These are phyloP conservation scores for Przewalskia tangutica DNA, from an alignment of 257 asterid genomes.

Conservation along the genomic window DNA sequence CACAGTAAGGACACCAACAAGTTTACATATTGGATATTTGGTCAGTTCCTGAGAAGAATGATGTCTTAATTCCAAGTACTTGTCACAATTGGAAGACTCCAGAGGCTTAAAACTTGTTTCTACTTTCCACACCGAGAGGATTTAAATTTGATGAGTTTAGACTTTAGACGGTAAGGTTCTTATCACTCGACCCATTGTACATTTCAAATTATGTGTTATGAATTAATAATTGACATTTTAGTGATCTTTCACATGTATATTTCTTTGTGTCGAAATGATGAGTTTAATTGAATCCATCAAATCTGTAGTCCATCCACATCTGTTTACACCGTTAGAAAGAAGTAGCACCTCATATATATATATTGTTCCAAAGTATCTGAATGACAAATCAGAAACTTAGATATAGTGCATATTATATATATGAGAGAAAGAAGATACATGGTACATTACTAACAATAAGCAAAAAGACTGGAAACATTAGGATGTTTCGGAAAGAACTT, in stretches of 20 bases:
- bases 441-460: background rate
- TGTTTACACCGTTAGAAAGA: background rate
- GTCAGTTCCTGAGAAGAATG: background rate
- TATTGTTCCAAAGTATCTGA: background rate
- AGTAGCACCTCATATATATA: background rate
- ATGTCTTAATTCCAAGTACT: background rate
- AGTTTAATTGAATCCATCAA: background rate
- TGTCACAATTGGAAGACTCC: background rate
- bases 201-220: background rate
- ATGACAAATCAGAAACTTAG: background rate
- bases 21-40: background rate
- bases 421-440: background rate
- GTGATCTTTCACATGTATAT: background rate
- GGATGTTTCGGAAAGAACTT: background rate
- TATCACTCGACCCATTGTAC: background rate
- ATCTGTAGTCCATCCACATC: background rate
- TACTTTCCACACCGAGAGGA: background rate
- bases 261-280: background rate
- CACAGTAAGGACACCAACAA: slow-evolving; percentile 4
- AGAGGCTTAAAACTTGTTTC: background rate
- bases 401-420: background rate
- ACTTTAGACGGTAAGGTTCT: background rate
- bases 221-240: background rate
- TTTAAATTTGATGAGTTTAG: background rate
- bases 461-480: background rate